These are phyloP conservation scores for Hibiscus mutabilis DNA, from an alignment of 345 rosid species.

Conservation along the genomic window DNA sequence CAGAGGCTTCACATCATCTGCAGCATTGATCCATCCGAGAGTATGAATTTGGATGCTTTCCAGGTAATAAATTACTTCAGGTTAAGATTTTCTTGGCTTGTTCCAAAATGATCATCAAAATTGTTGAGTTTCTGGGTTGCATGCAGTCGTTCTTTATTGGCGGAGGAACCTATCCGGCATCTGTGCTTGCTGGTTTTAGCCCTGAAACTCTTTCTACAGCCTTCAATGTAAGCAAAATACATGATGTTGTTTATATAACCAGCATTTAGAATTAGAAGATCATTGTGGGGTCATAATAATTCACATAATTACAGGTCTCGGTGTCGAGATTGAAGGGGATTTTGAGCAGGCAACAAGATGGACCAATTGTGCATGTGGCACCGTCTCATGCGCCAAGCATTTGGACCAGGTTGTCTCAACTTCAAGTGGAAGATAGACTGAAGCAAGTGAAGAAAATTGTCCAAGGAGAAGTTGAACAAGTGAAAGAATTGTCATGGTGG, in stretches of 20 bases:
- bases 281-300: not conserved
- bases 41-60: constrained; percentile 52
- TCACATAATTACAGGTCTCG: constrained; percentile 34
- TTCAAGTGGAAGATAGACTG: constrained; percentile 41
- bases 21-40: constrained; percentile 64
- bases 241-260: not conserved
- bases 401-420: constrained; percentile 49
- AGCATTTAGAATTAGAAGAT: too few relatives aligned
- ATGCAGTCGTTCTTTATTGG: constrained; percentile 79
- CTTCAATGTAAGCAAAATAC: constrained; percentile 48
- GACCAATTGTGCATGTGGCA: constrained; percentile 50
- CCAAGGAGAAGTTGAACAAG: constrained; percentile 20
- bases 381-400: constrained; percentile 39
- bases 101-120: not conserved
- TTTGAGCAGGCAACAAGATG: constrained; percentile 34
- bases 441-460: constrained; percentile 46
- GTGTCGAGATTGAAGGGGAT: constrained; percentile 34
- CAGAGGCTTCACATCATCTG: constrained; percentile 66
- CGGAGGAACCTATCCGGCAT: constrained; percentile 55
- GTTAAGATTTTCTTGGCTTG: not conserved
- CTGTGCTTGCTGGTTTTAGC: constrained; percentile 63
- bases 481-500: constrained; percentile 55
- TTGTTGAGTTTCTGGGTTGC: not conserved
- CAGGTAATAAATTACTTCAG: constrained; percentile 35
- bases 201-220: constrained; percentile 56